Base-by-base conservation (phyloP, 495 filamentous ascomycete species). In the Penicillium canescens region DNA sequence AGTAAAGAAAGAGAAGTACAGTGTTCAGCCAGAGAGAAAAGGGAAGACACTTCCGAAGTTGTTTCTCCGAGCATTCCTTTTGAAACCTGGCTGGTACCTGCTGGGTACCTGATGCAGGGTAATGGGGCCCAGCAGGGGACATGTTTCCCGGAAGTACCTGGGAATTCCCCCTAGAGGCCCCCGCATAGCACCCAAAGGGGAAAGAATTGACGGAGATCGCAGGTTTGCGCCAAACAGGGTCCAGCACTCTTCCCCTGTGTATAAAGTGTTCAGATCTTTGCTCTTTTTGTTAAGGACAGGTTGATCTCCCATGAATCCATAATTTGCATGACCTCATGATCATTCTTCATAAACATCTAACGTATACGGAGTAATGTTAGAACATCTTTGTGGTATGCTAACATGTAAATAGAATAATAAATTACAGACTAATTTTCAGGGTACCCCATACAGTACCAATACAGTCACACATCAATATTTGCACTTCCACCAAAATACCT, bases 141-240 rank as follows among this genome's bases (percentile, higher is more conserved):
- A 61, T 23, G 57, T 61, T 42, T 16, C 51, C 8, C 8, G 12
- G 1, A 55, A 13, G 57, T 55, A 43, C 14, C 42, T 43, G 40
- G 26, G 39, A 49, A 55, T 38, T 24, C 57, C 37, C 62, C 53
- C 52, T 52, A 39, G 23, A 37, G 47, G 62, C 51, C 56, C 50
- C 62, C 62, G 59, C 56, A 65, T 57, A 41, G 14, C 55, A 10
- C 35, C 33, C 36, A 3, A 55, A 60, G 7, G 16, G 46, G 63
- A 5, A 60, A 55, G 20, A 45, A 36, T 31, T 54, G 52, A 12
- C 56, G 52, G 35, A 21, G 57, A 66, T 66, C 63, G 1, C 53
- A 56, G 57, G 61, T 50, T 60, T 60, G 48, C 56, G 37, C 34
- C 45, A 44, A 42, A 21, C 52, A 65, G 59, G 62, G 50, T 26